These are phyloP conservation scores for Suillus clintonianus DNA, from an alignment of 768 basidiomycete species.

Conservation along the genomic window DNA sequence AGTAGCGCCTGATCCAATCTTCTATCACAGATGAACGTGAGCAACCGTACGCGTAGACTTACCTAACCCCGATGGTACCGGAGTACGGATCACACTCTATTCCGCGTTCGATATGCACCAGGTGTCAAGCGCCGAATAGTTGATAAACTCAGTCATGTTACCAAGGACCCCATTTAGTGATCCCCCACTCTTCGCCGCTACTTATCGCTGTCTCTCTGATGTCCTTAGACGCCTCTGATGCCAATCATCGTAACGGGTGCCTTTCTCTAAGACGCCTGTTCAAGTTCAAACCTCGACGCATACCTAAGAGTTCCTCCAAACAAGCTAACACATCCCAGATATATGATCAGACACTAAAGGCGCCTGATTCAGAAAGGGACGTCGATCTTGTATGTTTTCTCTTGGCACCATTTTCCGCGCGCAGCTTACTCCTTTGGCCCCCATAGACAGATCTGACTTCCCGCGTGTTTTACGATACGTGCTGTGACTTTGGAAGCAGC, in stretches of 20 bases:
- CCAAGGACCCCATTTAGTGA: conserved; percentile 12
- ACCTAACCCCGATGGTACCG: conserved; percentile 28
- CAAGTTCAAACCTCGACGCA: background rate
- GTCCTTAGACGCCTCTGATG: conserved; percentile 24
- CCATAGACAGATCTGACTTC: conserved; percentile 10
- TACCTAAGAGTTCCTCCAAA: background rate
- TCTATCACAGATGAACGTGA: conserved; percentile 13
- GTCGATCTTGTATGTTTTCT: background rate
- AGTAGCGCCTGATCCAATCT: conserved; percentile 2
- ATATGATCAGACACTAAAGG: background rate
- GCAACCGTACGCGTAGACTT: conserved; percentile 7
- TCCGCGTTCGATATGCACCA: conserved; percentile 16
- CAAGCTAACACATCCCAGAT: background rate
- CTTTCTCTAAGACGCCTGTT: conserved; percentile 23
- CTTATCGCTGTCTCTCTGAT: conserved; percentile 15
- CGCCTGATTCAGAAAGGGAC: background rate
- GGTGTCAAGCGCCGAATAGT: conserved; percentile 20
- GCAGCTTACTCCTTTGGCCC: conserved; percentile 1
- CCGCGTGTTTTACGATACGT: conserved; percentile 39
- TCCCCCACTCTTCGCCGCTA: conserved; percentile 9
- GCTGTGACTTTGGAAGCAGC: conserved; percentile 45
- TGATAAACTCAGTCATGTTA: conserved; percentile 33
- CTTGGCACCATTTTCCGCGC: background rate
- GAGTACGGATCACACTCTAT: conserved; percentile 29
- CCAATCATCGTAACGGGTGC: conserved; percentile 21